Base-by-base conservation (phyloP, 805 yeast species). In the Candida vartiovaarae region DNA sequence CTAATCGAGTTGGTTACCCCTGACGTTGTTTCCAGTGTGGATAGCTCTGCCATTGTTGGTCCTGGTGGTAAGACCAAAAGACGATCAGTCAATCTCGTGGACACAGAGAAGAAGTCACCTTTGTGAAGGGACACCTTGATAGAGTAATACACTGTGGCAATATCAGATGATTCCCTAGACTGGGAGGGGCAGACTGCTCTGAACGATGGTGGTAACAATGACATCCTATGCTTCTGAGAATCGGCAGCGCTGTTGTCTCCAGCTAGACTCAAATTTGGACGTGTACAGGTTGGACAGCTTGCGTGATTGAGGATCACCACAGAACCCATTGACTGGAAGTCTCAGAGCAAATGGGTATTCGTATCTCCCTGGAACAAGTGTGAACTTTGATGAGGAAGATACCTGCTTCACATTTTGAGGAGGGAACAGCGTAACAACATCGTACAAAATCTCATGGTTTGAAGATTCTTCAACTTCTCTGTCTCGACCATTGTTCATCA, bases 381-480 rank as follows among this genome's bases (percentile, higher is more conserved):
- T 54, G 43, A 53, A 56, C 20, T 48, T 46, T 45, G 67, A 66
- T 8, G 71, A 63, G 34, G 54, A 60, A 27, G 74, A 63, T 2
- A 72, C 75, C 38, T 62, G 56, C 24, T 76, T 57, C 9, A 75
- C 66, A 41, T 75, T 71, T 10, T 63, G 66, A 0, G 82, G 76
- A 2, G 81, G 82, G 44, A 76, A 76, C 26, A 76, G 74, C 0
- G 75, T 66, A 27, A 53, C 44, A 1, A 76, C 68, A 42, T 75
- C 78, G 50, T 75, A 76, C 23, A 76, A 60, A 8, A 76, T 59
- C 44, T 68, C 67, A 53, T 76, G 82, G 37, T 32, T 7, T 38
- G 49, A 53, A 0, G 4, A 8, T 3, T 41, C 38, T 2, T 45
- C 38, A 3, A 32, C 47, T 8, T 31, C 31, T 5, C 41, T 30